A percentile compares a stretch with the other conserved stretches of the same genome.
Conservation (phyloP, 139 green algal genomes). For the Medakamo hakoo region DNA sequence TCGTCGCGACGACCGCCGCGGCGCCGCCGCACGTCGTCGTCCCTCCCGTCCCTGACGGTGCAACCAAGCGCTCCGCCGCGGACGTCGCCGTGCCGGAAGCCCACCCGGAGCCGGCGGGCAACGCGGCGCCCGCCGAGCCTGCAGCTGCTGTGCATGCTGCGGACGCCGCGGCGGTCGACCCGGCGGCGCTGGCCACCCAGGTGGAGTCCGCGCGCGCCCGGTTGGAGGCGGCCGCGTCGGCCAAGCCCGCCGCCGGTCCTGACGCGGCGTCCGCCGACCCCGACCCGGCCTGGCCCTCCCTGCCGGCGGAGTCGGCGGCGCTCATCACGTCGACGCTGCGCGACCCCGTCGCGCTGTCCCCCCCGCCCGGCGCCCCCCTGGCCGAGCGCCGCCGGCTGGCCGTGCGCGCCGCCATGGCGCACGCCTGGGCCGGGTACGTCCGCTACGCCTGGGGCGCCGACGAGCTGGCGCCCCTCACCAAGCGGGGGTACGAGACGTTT, state of each 20-base stretch:
- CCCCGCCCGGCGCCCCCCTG: neutral
- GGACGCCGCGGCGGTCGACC: neutral
- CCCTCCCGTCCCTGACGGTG: too few relatives aligned
- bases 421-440: slow-evolving; percentile 20
- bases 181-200: neutral
- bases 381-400: neutral
- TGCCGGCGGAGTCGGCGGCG: neutral
- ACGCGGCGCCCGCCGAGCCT: too few relatives aligned
- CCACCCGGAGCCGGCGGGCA: neutral
- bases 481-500: slow-evolving; percentile 8
- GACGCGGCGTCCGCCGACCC: neutral
- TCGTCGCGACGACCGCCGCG: too few relatives aligned
- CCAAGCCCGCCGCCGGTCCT: neutral
- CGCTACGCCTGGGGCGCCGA: slow-evolving; percentile 18
- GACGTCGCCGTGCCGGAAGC: neutral
- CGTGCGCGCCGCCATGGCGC: slow-evolving; percentile 9
- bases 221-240: too few relatives aligned
- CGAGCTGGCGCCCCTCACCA: slow-evolving; percentile 11
- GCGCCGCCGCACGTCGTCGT: too few relatives aligned
- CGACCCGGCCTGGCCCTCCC: neutral
- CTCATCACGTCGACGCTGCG: neutral
- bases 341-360: neutral
- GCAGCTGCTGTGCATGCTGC: neutral
- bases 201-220: too few relatives aligned
- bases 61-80: neutral